A percentile compares a stretch with the other conserved stretches of the same genome.
These are phyloP conservation scores for Lasiodiplodia theobromae DNA, from an alignment of 2,329 filamentous ascomycete species.

Conservation along the genomic window DNA sequence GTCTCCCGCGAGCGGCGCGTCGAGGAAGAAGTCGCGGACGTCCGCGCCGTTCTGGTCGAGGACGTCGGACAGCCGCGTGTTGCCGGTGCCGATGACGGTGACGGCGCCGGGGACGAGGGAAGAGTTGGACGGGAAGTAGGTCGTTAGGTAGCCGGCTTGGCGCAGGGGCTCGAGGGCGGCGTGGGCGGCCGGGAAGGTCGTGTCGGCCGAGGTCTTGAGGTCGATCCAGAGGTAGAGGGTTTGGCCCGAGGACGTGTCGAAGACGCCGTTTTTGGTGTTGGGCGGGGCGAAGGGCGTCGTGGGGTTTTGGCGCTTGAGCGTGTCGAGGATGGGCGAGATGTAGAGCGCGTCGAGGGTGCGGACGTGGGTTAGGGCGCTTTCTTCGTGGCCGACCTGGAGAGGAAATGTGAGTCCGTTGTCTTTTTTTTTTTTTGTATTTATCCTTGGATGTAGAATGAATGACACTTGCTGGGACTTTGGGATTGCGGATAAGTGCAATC, in stretches of 20 bases:
- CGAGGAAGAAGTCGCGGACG: constrained; percentile 66
- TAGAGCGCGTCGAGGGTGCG: constrained; percentile 66
- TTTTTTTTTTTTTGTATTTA: background rate
- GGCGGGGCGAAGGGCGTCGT: constrained; percentile 54
- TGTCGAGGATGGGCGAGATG: constrained; percentile 64
- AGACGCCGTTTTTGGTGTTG: constrained; percentile 56
- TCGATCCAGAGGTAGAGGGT: constrained; percentile 72
- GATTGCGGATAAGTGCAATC: too few relatives aligned
- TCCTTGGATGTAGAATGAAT: background rate
- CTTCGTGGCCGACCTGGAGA: constrained; percentile 62
- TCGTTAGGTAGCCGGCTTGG: constrained; percentile 60
- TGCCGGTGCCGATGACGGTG: constrained; percentile 69
- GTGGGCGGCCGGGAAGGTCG: constrained; percentile 64
- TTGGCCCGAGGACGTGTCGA: constrained; percentile 64
- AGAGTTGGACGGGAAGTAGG: constrained; percentile 56
- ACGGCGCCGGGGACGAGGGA: constrained; percentile 59
- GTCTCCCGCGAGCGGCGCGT: constrained; percentile 58
- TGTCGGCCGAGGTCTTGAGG: constrained; percentile 64
- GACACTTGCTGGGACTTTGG: background rate
- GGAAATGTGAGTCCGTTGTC: background rate
- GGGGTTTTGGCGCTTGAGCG: constrained; percentile 64
- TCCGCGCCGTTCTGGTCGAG: constrained; percentile 49
- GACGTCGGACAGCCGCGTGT: constrained; percentile 59
- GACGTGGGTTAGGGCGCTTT: constrained; percentile 57
- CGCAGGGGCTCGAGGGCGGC: constrained; percentile 64